Base-by-base conservation (phyloP, 768 basidiomycete species). In the Leccinum disarticulatum region DNA sequence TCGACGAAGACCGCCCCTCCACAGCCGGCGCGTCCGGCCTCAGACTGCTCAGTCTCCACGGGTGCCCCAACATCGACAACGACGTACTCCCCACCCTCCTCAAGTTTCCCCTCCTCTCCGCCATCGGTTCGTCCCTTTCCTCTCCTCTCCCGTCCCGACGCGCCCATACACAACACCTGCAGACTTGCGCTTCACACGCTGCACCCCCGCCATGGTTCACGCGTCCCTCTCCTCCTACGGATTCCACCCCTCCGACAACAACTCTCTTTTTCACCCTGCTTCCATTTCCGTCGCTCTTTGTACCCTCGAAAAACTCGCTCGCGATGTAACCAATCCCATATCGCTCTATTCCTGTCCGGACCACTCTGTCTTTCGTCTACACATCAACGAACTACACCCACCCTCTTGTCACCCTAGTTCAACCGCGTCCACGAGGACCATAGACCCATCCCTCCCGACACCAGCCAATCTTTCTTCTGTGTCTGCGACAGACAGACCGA, bases 41-140 rank as follows among this genome's bases (percentile, higher is more conserved):
- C 22, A 79, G 88, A 41, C 74, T 90, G 11, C 78, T 90, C 52
- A 73, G 77, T 52, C 77, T 90, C 9, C 73, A 80, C 56, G 75
- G 82, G 62, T 90, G 88, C 69, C 72, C 65, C 30, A 73, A 75
- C 22, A 74, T 90, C 59, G 76, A 79, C 19, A 68, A 83, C 63
- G 64, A 73, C 2, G 77, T 80, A 3, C 77, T 82, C 58, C 57
- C 70, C 2, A 62, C 73, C 33, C 73, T 90, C 1, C 38, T 60
- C 48, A 73, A 68, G 22, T 86, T 90, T 59, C 82, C 83, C 19
- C 77, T 89, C 36, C 81, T 90, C 28, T 81, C 81, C 28, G 81
- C 82, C 19, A 62, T 90, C 63, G 88, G 87, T 87, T 54, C 31
- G 82, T 80, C 27, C 13, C 22, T 15, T 25, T 47, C 19, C 22